Conservation (phyloP, 192 early-diverging fungal species). For the Podila minutissima region DNA sequence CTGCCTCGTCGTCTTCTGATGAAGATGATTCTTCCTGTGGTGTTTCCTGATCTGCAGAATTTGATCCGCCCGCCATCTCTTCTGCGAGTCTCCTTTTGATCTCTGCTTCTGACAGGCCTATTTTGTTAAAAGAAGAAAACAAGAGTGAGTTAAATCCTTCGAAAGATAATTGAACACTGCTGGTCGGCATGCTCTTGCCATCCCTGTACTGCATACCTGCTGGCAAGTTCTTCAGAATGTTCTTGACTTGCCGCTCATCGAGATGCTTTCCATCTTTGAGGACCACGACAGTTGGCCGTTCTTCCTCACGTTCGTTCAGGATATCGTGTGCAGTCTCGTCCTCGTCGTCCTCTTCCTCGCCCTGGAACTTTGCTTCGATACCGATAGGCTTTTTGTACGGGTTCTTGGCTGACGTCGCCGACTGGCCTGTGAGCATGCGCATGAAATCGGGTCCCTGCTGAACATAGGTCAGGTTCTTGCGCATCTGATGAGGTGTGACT, state of each 20-base stretch:
- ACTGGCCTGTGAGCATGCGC: slow-evolving; percentile 47
- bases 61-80: not conserved
- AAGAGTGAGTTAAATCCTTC: not conserved
- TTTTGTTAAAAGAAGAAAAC: not conserved
- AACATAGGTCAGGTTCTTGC: slow-evolving; percentile 42
- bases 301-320: slow-evolving; percentile 44
- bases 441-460: slow-evolving; percentile 48
- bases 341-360: slow-evolving; percentile 33
- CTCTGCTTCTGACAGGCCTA: slow-evolving; percentile 42
- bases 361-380: slow-evolving; percentile 47
- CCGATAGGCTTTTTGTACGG: slow-evolving; percentile 47
- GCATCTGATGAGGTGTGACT: slow-evolving; percentile 45
- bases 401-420: slow-evolving; percentile 24
- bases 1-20: slow-evolving; percentile 16
- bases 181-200: too few species aligned
- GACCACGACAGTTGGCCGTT: slow-evolving; percentile 50
- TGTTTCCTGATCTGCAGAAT: not conserved
- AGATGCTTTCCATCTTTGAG: slow-evolving; percentile 50
- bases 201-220: slow-evolving; percentile 10
- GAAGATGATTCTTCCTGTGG: not conserved
- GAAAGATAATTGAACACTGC: too few species aligned
- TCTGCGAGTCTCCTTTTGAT: slow-evolving; percentile 32
- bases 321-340: slow-evolving; percentile 46
- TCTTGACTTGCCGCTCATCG: slow-evolving; percentile 49
- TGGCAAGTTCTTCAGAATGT: slow-evolving; percentile 39